phyloP scores from a whole-genome alignment of 1,284 basidiomycete genomes.

The Cryptococcus sp. region DNA sequence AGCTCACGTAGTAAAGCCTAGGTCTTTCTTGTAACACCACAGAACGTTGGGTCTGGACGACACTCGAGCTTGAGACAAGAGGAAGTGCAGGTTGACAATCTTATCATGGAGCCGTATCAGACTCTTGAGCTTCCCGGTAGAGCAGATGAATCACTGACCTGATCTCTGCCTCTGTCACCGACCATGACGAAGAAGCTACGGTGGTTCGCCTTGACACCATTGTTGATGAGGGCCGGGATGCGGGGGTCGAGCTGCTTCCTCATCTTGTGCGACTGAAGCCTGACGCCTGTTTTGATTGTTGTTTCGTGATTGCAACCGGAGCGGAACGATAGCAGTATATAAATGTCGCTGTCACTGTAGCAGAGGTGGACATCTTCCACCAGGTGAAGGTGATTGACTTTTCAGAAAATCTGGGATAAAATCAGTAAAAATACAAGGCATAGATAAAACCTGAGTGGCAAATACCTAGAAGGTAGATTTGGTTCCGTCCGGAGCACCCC shows the following conservation, averaged over 20 bases:
- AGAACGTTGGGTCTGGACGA: constrained; percentile 86
- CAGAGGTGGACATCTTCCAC: constrained; percentile 5
- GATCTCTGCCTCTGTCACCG: constrained; percentile 91
- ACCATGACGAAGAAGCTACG: constrained; percentile 96
- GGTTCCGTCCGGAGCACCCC: constrained; percentile 5
- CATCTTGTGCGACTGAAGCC: constrained; percentile 30
- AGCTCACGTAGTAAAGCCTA: constrained; percentile 84
- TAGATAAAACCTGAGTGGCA: constrained; percentile 11
- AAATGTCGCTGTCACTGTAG: neutral
- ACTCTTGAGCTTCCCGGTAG: neutral
- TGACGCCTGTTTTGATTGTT: neutral
- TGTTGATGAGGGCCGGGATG: constrained; percentile 87
- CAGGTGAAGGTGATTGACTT: neutral
- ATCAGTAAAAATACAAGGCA: constrained; percentile 4
- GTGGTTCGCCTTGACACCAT: constrained; percentile 90
- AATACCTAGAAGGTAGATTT: neutral
- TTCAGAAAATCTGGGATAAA: constrained; percentile 22
- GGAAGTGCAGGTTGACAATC: constrained; percentile 94
- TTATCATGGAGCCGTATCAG: constrained; percentile 42
- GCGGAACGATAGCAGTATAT: neutral
- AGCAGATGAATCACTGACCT: constrained; percentile 58
- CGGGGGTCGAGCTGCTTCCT: constrained; percentile 75
- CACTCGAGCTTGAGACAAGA: constrained; percentile 86
- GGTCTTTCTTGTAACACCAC: constrained; percentile 97
- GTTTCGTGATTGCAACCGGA: neutral